These are phyloP conservation scores for Spathaspora passalidarum DNA, from an alignment of 805 yeast genomes.

Conservation along the genomic window DNA sequence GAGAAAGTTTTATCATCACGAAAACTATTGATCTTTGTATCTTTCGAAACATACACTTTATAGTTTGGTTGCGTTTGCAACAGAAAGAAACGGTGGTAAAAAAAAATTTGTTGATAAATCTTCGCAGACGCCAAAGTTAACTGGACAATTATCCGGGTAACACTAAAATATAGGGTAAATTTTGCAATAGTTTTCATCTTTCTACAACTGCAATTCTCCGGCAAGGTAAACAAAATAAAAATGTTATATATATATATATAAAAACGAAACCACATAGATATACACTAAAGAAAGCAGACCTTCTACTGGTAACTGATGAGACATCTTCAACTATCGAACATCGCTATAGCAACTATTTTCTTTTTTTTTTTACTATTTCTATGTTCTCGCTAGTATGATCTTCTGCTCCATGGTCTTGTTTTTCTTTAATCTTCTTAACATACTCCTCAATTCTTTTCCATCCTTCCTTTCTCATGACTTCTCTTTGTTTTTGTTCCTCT, in stretches of 20 bases:
- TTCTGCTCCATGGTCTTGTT: slow-evolving; percentile 5
- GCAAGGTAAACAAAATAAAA: background rate
- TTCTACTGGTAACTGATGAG: no score
- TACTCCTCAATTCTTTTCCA: slow-evolving; percentile 69
- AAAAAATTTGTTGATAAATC: background rate
- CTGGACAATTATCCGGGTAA: no score
- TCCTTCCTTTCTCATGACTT: slow-evolving; percentile 58
- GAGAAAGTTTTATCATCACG: slow-evolving; percentile 5
- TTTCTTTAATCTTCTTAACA: slow-evolving; percentile 35
- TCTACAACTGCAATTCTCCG: background rate
- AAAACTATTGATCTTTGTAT: background rate
- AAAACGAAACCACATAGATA: slow-evolving; percentile 1
- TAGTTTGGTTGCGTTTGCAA: background rate
- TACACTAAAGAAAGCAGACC: no score
- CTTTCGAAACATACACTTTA: background rate
- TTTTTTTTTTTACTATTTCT: background rate
- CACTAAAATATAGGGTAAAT: background rate
- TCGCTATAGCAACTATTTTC: no score
- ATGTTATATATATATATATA: background rate
- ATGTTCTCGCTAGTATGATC: background rate
- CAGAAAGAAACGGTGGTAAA: background rate
- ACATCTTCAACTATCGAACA: no score
- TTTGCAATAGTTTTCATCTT: background rate
- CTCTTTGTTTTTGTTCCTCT: slow-evolving; percentile 67
- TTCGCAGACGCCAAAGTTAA: no score